These are phyloP conservation scores for Hypoxylon subgilvum DNA, from an alignment of 495 filamentous ascomycete species.

Conservation along the genomic window DNA sequence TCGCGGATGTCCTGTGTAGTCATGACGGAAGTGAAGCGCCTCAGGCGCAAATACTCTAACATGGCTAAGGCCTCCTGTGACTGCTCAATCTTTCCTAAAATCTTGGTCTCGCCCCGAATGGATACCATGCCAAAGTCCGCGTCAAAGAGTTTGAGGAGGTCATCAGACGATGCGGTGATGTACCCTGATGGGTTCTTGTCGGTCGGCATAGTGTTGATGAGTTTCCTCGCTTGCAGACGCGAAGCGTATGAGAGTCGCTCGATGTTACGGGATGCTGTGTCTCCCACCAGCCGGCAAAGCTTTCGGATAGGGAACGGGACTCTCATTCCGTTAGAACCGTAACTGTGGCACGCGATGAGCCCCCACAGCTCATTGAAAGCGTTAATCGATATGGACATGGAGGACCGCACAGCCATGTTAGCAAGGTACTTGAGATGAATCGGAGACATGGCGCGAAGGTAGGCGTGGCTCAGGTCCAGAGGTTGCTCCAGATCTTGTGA, in stretches of 20 bases:
- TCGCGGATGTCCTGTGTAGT: conserved; percentile 75
- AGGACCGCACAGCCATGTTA: conserved; percentile 90
- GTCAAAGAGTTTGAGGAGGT: conserved; percentile 83
- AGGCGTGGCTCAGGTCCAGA: conserved; percentile 83
- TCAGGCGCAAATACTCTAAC: conserved; percentile 83
- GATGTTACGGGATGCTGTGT: conserved; percentile 85
- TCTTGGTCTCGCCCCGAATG: conserved; percentile 86
- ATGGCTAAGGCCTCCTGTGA: conserved; percentile 85
- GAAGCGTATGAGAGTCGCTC: conserved; percentile 88
- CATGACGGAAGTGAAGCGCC: conserved; percentile 75
- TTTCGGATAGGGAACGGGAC: conserved; percentile 91
- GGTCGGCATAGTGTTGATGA: conserved; percentile 80
- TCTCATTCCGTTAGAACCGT: conserved; percentile 79
- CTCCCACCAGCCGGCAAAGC: conserved; percentile 91
- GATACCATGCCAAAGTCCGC: conserved; percentile 88
- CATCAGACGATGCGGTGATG: conserved; percentile 89
- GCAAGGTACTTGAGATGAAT: conserved; percentile 86
- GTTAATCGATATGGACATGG: conserved; percentile 94
- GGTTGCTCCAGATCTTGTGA: conserved; percentile 77
- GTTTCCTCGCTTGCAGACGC: conserved; percentile 77
- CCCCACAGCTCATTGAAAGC: conserved; percentile 88
- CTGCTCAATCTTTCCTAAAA: conserved; percentile 75
- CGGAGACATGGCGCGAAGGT: conserved; percentile 88
- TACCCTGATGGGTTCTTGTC: conserved; percentile 87
- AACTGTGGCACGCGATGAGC: conserved; percentile 85